These are phyloP conservation scores for Sclerotinia borealis DNA, from an alignment of 2,329 filamentous ascomycete genomes.

Conservation along the genomic window DNA sequence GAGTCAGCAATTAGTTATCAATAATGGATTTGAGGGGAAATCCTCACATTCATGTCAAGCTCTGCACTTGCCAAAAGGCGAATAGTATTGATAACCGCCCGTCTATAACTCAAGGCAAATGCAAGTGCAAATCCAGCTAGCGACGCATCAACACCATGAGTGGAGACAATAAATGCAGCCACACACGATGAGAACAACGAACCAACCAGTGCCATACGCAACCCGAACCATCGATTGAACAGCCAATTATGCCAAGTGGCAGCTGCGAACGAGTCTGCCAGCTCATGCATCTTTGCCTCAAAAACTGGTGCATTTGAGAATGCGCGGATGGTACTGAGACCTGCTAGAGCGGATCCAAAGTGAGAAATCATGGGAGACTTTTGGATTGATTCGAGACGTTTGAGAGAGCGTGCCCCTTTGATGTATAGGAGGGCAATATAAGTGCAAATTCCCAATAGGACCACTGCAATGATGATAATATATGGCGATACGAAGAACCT, in stretches of 20 bases:
- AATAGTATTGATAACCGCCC: constrained; percentile 55
- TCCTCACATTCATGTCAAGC: constrained; percentile 72
- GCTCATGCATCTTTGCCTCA: constrained; percentile 58
- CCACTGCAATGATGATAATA: constrained; percentile 54
- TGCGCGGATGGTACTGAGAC: constrained; percentile 66
- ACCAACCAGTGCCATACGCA: constrained; percentile 65
- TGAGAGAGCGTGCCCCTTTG: constrained; percentile 61
- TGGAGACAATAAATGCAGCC: constrained; percentile 55
- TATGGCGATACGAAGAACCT: constrained; percentile 54
- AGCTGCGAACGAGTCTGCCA: constrained; percentile 59
- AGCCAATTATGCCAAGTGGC: constrained; percentile 61
- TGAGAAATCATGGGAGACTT: constrained; percentile 67
- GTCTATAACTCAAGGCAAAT: constrained; percentile 64
- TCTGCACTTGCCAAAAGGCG: constrained; percentile 62
- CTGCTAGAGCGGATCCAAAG: constrained; percentile 63
- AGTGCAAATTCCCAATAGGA: constrained; percentile 16
- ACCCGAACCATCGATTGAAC: constrained; percentile 65
- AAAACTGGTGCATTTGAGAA: constrained; percentile 64
- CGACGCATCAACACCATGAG: constrained; percentile 55
- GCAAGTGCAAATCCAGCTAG: constrained; percentile 69
- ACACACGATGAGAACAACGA: constrained; percentile 60
- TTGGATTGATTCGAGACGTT: constrained; percentile 66
- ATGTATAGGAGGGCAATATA: constrained; percentile 53
- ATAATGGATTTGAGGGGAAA: too few species aligned
- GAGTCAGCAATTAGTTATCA: too few species aligned